These are phyloP conservation scores for Heterobasidion occidentale DNA, from an alignment of 1,284 basidiomycete species.

Conservation along the genomic window DNA sequence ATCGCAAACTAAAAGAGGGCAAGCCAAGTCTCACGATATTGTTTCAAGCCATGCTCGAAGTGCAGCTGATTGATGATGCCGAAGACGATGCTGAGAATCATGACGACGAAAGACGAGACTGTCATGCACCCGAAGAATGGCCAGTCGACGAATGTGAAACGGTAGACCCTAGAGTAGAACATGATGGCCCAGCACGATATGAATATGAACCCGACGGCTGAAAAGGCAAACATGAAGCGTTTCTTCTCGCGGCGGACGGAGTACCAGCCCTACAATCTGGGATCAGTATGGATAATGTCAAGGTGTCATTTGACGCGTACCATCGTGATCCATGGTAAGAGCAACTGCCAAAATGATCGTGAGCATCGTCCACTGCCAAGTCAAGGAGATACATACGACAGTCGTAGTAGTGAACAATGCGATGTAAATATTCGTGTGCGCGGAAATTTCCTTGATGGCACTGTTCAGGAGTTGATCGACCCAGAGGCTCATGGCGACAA, in stretches of 20 bases:
- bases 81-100: slow-evolving; percentile 34
- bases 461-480: slow-evolving; percentile 25
- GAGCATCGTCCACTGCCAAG: slow-evolving; percentile 7
- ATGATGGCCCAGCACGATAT: slow-evolving; percentile 37
- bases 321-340: slow-evolving; percentile 44
- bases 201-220: slow-evolving; percentile 30
- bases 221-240: slow-evolving; percentile 33
- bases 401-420: slow-evolving; percentile 36
- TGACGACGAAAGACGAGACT: slow-evolving; percentile 36
- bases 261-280: slow-evolving; percentile 38
- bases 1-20: neutral
- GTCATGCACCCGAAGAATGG: slow-evolving; percentile 43
- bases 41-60: slow-evolving; percentile 24
- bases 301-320: slow-evolving; percentile 7
- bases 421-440: slow-evolving; percentile 33
- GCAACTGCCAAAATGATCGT: slow-evolving; percentile 22
- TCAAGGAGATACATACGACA: slow-evolving; percentile 24
- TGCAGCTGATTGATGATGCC: slow-evolving; percentile 39
- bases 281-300: neutral
- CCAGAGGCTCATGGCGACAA: slow-evolving; percentile 46
- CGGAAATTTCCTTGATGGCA: slow-evolving; percentile 33
- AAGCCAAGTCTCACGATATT: neutral
- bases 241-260: slow-evolving; percentile 40
- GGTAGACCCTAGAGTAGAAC: slow-evolving; percentile 42
- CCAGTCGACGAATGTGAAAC: slow-evolving; percentile 50